These are phyloP conservation scores for Kurtzmaniella fragi DNA, from an alignment of 805 yeast species.

Conservation along the genomic window DNA sequence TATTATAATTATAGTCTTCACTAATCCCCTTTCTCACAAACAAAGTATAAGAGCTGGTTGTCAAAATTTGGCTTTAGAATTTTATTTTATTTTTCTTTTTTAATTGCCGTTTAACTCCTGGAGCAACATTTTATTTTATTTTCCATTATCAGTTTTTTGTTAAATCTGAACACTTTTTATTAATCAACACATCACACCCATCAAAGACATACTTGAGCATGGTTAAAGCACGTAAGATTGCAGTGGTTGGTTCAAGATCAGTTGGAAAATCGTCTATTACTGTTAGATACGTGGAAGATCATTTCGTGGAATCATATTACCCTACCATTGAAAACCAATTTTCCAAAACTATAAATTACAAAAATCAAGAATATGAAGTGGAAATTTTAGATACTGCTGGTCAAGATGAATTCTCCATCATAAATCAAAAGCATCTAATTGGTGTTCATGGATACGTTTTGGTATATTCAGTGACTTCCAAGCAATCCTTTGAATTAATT, in stretches of 20 bases:
- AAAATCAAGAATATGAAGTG: slow-evolving; percentile 71
- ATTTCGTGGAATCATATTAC: slow-evolving; percentile 82
- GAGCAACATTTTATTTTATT: too few species aligned
- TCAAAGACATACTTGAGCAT: too few species aligned
- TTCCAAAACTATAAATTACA: slow-evolving; percentile 60
- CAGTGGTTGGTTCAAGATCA: slow-evolving; percentile 82
- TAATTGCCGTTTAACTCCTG: too few species aligned
- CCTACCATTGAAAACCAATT: slow-evolving; percentile 90
- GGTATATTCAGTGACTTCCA: slow-evolving; percentile 76
- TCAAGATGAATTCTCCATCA: slow-evolving; percentile 80
- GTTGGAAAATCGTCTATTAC: slow-evolving; percentile 87
- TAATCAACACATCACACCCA: too few species aligned
- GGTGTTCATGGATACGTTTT: slow-evolving; percentile 82
- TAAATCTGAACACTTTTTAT: too few species aligned
- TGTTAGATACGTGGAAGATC: slow-evolving; percentile 81
- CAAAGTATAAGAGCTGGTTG: too few species aligned
- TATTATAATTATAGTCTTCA: too few species aligned
- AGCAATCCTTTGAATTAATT: slow-evolving; percentile 72
- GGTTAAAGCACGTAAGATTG: slow-evolving; percentile 65
- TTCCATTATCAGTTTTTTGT: too few species aligned
- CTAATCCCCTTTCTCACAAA: too few species aligned
- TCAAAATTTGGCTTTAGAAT: too few species aligned
- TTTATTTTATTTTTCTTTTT: too few species aligned
- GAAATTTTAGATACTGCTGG: slow-evolving; percentile 93
- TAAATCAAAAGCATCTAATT: slow-evolving; percentile 72